phyloP scores from a whole-genome alignment of 805 yeast genomes.

The Myxozyma geophila region DNA sequence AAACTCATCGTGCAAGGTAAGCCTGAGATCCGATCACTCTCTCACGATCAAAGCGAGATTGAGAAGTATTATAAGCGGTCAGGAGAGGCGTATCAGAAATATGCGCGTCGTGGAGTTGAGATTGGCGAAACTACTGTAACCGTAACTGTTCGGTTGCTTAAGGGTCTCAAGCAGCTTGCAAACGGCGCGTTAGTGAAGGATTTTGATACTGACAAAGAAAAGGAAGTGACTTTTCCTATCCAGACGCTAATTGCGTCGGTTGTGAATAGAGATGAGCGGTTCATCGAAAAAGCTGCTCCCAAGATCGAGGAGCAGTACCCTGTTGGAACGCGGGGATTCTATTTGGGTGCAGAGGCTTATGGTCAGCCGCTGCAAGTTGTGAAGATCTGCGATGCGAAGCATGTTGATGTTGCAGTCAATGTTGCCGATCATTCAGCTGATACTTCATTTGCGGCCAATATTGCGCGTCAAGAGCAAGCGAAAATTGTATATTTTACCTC shows the following conservation, averaged over 20 bases:
- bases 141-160: conserved; percentile 72
- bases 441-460: conserved; percentile 65
- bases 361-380: conserved; percentile 68
- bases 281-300: conserved; percentile 67
- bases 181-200: conserved; percentile 82
- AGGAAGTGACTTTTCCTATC: conserved; percentile 66
- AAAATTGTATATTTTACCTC: conserved; percentile 66
- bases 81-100: conserved; percentile 4
- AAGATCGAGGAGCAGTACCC: conserved; percentile 88
- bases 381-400: conserved; percentile 46
- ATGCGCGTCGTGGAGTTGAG: conserved; percentile 56
- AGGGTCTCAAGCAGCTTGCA: conserved; percentile 71
- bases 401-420: conserved; percentile 41
- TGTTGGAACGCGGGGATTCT: conserved; percentile 66
- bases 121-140: conserved; percentile 60
- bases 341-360: conserved; percentile 84
- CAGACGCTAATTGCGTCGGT: conserved; percentile 81
- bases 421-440: conserved; percentile 48
- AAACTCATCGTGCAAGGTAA: conserved; percentile 44
- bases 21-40: neutral
- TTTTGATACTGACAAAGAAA: conserved; percentile 51
- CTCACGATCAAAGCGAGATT: conserved; percentile 11
- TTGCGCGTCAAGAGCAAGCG: conserved; percentile 60
- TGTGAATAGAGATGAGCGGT: conserved; percentile 73
- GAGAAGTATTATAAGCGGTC: conserved; percentile 9